Evolutionary conservation across 2,329 filamentous ascomycete species (phyloP), one percentile per base, ranked within the genome.

Genomic region (Conoideocrella luteorostrata): DNA sequence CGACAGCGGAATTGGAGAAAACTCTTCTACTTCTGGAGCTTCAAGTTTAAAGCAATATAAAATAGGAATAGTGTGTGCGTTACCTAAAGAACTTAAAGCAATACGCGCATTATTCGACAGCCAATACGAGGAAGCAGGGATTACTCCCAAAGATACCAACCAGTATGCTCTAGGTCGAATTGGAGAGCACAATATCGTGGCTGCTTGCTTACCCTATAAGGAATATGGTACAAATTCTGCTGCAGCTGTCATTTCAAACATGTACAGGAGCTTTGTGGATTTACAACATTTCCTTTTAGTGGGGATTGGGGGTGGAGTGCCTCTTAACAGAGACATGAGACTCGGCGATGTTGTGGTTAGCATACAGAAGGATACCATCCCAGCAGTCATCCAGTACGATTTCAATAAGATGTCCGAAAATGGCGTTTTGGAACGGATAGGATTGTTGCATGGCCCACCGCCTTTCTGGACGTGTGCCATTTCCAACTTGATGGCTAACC

Each of bases 341-440:
- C 50, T 56, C 0, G 53, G 53, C 0, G 51, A 53, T 10, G 48
- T 56, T 0, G 52, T 52, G 1, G 48, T 55, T 21, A 24, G 35
- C 21, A 34, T 7, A 10, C 26, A 7, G 9, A 29, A 7, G 13
- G 26, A 13, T 9, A 29, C 7, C 2, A 41, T 41, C 10, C 35
- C 43, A 0, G 48, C 47, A 1, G 46, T 53, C 0, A 44, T 55
- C 2, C 50, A 54, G 10, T 50, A 47, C 15, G 52, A 54, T 9
- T 22, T 44, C 2, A 48, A 48, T 5, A 50, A 47, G n/a, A 36
- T 43, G 2, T 10, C n/a, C 5, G 7, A 38, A 15, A 17, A 17
- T 5, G 21, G n/a, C 5, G 4, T n/a, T 15, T 26, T 23, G 9
- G 12, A 5, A 15, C 11, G 35, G 7, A 35, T 20, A 7, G 33